These are phyloP conservation scores for Lentinula aciculospora DNA, from an alignment of 768 basidiomycete species.

Conservation along the genomic window DNA sequence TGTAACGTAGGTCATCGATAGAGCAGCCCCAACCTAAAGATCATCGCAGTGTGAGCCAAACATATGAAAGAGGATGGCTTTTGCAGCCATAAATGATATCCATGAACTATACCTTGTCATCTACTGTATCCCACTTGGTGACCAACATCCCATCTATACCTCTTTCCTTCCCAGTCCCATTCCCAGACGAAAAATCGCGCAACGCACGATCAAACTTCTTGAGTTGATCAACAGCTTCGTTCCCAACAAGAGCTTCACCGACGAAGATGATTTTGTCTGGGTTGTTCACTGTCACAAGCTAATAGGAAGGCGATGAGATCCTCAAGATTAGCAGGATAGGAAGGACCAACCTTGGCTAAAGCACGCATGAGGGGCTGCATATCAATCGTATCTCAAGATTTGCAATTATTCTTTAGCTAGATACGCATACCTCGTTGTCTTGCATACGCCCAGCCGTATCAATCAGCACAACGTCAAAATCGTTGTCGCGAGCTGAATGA, in stretches of 20 bases:
- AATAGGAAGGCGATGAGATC: background rate
- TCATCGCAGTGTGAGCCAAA: background rate
- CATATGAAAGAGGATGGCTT: background rate
- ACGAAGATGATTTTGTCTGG: slow-evolving; percentile 99
- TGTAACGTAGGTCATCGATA: slow-evolving; percentile 99
- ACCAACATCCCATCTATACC: slow-evolving; percentile 98
- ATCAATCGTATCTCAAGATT: slow-evolving; percentile 5
- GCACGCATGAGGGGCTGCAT: slow-evolving; percentile 91
- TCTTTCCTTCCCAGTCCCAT: slow-evolving; percentile 62
- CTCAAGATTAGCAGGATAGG: background rate
- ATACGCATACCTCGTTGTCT: slow-evolving; percentile 80
- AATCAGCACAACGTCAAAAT: slow-evolving; percentile 95
- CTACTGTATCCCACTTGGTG: slow-evolving; percentile 99
- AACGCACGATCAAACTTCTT: slow-evolving; percentile 94
- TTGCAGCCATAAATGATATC: background rate
- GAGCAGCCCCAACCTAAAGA: slow-evolving; percentile 87
- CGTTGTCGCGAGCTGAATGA: slow-evolving; percentile 70
- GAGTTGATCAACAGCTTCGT: slow-evolving; percentile 97
- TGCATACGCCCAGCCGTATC: slow-evolving; percentile 99
- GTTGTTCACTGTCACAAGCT: slow-evolving; percentile 89
- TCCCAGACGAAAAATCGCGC: slow-evolving; percentile 77
- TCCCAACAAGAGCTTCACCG: slow-evolving; percentile 96
- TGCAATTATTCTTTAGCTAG: background rate
- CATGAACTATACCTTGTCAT: slow-evolving; percentile 70
- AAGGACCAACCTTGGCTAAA: slow-evolving; percentile 72